Evolutionary conservation across 2,329 filamentous ascomycete genomes (phyloP), one percentile per base, ranked within the genome.

Genomic region (Camillea tinctor): DNA sequence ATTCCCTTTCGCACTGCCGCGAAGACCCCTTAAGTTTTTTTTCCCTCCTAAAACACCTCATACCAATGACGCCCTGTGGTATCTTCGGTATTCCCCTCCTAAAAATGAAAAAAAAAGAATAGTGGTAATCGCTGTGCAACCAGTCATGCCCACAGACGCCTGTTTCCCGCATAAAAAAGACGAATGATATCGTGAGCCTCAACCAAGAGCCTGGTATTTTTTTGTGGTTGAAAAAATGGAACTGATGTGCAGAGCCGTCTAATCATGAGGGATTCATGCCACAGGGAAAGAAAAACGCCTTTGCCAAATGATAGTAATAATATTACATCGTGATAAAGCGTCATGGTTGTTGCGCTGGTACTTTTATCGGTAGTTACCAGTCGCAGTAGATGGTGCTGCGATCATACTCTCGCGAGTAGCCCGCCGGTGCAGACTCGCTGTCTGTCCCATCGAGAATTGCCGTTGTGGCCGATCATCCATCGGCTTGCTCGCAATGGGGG

Each of bases 401-500:
- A 78, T 74, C 57, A 74, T 74, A 65, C 77, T 79, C 57, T 80
- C 78, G 56, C 81, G 78, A 55, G 77, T 77, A 21, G 76, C 69
- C 65, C 78, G 72, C 49, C 72, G 72, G 62, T 74, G 79, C 57
- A 84, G 69, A 66, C 80, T 86, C 61, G 75, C 76, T 4, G 76
- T 75, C 59, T 83, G 77, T 60, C 77, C 76, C 23, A 81, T 70
- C 1, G 81, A 79, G 57, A 78, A 74, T 44, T 80, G 78, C 19
- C 82, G 75, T 61, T 79, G 79, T 1, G 72, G 68, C 19, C 78
- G 73, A 21, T 81, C 78, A 44, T 80, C 80, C 3, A 68, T 69
- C 11, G 72, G 59, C 61, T 71, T 77, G 20, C 79, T 78, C 13
- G 70, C 68, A 11, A 73, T 64, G 36, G 68, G 75, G 48, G 66